Percentiles rank a stretch among this genome's conserved stretches.
Conservation (phyloP, 2,329 filamentous ascomycete species). For the Boeremia exigua region DNA sequence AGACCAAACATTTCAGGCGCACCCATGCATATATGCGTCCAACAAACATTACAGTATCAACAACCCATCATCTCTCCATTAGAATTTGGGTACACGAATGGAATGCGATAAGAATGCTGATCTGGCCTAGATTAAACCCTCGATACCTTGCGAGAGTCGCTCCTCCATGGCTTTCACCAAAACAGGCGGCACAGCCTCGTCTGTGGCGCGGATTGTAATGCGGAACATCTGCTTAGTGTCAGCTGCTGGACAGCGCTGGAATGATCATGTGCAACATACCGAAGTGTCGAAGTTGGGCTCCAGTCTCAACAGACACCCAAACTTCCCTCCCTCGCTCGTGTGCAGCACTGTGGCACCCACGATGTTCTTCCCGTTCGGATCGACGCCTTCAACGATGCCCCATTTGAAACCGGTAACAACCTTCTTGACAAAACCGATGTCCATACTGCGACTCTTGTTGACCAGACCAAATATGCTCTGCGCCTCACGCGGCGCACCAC, state of each 20-base stretch:
- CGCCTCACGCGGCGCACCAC: slow-evolving; percentile 82
- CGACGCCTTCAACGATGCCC: slow-evolving; percentile 83
- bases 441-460: slow-evolving; percentile 67
- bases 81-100: slow-evolving; percentile 3
- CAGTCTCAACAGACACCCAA: slow-evolving; percentile 88
- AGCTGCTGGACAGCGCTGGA: slow-evolving; percentile 10
- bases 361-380: slow-evolving; percentile 91
- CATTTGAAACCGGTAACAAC: slow-evolving; percentile 86
- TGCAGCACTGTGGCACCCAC: slow-evolving; percentile 89
- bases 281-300: slow-evolving; percentile 93
- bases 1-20: slow-evolving; percentile 1
- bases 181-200: slow-evolving; percentile 82
- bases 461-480: slow-evolving; percentile 82
- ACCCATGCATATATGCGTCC: slow-evolving; percentile 13
- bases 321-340: slow-evolving; percentile 84
- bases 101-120: slow-evolving; percentile 1
- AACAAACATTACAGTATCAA: slow-evolving; percentile 26
- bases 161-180: slow-evolving; percentile 89
- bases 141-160: slow-evolving; percentile 66
- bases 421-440: slow-evolving; percentile 71
- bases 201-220: slow-evolving; percentile 90
- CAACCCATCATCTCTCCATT: not conserved
- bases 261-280: slow-evolving; percentile 63
- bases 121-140: slow-evolving; percentile 35
- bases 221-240: slow-evolving; percentile 80